Conservation (phyloP, 1,284 basidiomycete genomes). For the Wallemia mellicola region DNA sequence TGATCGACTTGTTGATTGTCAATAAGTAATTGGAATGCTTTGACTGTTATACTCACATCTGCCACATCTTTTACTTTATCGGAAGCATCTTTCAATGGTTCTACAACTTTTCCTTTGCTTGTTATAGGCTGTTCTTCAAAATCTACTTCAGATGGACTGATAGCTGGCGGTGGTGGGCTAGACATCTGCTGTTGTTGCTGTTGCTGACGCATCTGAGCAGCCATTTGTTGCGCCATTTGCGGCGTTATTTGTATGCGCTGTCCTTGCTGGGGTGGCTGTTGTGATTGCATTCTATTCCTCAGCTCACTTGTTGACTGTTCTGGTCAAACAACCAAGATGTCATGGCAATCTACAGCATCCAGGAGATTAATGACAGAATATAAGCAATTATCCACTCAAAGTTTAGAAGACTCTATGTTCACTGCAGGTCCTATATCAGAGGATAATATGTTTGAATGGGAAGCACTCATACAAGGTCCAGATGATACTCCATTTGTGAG, state of each 20-base stretch:
- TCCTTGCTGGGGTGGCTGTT: not conserved
- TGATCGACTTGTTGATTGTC: conserved; percentile 22
- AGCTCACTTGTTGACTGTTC: no score
- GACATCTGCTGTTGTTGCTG: not conserved
- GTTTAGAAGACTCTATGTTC: conserved; percentile 58
- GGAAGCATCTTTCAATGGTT: not conserved
- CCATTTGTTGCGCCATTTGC: not conserved
- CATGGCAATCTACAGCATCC: not conserved
- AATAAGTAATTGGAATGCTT: no score
- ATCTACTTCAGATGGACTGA: not conserved
- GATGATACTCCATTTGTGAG: conserved; percentile 82
- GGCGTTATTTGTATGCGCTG: not conserved
- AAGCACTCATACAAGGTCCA: conserved; percentile 81
- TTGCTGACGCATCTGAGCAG: not conserved
- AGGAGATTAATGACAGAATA: conserved; percentile 65
- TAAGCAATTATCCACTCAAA: conserved; percentile 46
- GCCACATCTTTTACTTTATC: no score
- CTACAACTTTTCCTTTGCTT: not conserved
- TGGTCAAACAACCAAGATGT: not conserved
- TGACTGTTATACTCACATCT: no score
- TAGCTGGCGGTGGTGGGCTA: not conserved
- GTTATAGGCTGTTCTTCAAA: not conserved
- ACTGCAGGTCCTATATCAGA: conserved; percentile 78
- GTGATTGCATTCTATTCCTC: not conserved
- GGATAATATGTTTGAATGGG: conserved; percentile 93